Evolutionary conservation across 164 flowering plant genomes (phyloP), one percentile per base, ranked within the genome.

Genomic region (Dillenia suffruticosa): DNA sequence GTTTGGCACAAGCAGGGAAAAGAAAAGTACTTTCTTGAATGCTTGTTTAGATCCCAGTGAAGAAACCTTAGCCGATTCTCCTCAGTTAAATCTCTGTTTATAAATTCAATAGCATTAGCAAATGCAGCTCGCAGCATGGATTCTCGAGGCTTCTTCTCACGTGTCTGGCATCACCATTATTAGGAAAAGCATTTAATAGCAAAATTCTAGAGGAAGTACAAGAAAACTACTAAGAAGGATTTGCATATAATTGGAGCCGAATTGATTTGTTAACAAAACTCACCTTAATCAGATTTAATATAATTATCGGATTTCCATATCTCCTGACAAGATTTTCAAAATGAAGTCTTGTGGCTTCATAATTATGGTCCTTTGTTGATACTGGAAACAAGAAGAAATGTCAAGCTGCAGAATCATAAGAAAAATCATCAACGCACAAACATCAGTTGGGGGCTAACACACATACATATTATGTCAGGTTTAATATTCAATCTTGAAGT

Each of bases 221-320:
- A 55, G 49, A 26, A 17, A 45, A 9, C 24, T 17, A 45, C 24
- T 2, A n/a, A 17, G 43, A 45, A 16, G 44, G 15, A 44, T 50
- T 44, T 22, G 22, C 22, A 17, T 13, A 55, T 46, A 46, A 1
- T 47, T 17, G 26, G 19, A 43, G 44, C 22, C 12, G 14, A 12
- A 55, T 46, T 26, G 10, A 32, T 32, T 9, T 9, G 58, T 2
- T 17, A 46, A 12, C 44, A 68, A 26, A 54, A 13, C 68, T 26
- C 75, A 90, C 99, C 99, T 90, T 95, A 63, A 95, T 87, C 75
- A 95, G 78, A 76, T 92, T 92, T 72, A 92, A 76, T 26, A 95
- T 81, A 52, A 90, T 86, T 45, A 95, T 84, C 15, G 95, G 98
- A 69, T 86, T 86, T 44, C 96, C 96, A 74, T 95, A 95, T 90